Conservation (phyloP, 1,284 basidiomycete species). For the Amylostereum areolatum region DNA sequence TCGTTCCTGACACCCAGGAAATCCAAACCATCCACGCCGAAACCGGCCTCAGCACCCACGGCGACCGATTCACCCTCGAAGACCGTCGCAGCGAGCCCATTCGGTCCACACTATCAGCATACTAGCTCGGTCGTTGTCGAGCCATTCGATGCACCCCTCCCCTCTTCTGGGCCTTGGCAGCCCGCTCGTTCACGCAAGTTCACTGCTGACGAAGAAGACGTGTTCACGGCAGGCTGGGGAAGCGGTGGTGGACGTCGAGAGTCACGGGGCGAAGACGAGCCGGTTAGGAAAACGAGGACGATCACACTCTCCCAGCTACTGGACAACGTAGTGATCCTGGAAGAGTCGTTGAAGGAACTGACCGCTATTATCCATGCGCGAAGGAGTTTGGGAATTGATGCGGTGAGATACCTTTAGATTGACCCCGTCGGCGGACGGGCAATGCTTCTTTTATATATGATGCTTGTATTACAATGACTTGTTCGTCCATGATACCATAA, state of each 20-base stretch:
- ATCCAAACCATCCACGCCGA: slow-evolving; percentile 34
- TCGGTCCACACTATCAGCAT: slow-evolving; percentile 79
- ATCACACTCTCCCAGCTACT: slow-evolving; percentile 80
- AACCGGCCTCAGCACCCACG: slow-evolving; percentile 21
- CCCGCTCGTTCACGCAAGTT: slow-evolving; percentile 45
- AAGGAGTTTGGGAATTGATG: slow-evolving; percentile 83
- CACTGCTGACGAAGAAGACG: slow-evolving; percentile 59
- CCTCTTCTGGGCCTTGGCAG: slow-evolving; percentile 57
- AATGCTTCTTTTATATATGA: slow-evolving; percentile 5
- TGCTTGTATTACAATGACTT: slow-evolving; percentile 9
- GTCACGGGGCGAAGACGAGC: slow-evolving; percentile 24
- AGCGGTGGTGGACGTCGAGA: slow-evolving; percentile 23
- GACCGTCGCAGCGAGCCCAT: slow-evolving; percentile 67
- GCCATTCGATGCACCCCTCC: slow-evolving; percentile 57
- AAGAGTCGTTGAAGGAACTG: slow-evolving; percentile 94
- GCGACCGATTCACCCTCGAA: slow-evolving; percentile 43
- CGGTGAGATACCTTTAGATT: slow-evolving; percentile 62
- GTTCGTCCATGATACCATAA: not conserved
- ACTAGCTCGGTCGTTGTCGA: slow-evolving; percentile 73
- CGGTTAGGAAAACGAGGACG: slow-evolving; percentile 23
- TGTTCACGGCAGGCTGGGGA: slow-evolving; percentile 58
- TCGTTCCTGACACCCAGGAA: slow-evolving; percentile 79
- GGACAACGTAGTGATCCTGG: slow-evolving; percentile 93
- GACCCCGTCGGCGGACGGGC: no score
- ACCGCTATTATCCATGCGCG: slow-evolving; percentile 84